phyloP scores from a whole-genome alignment of 306 rosid species.

The Castanea sativa region DNA sequence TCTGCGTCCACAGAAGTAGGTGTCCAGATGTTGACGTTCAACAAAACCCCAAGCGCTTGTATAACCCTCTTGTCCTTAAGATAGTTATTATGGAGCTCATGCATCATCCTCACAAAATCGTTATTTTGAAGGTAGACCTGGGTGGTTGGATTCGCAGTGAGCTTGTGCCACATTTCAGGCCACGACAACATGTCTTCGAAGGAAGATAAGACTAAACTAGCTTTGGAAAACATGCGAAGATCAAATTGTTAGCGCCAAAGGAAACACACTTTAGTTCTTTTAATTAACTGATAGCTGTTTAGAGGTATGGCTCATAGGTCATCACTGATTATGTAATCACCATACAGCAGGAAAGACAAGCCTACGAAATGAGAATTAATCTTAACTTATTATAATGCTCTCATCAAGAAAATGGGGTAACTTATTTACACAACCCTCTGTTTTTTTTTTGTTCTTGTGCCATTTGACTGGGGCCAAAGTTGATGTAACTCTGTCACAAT shows the following conservation, averaged over 20 bases:
- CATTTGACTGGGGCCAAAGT: conserved; percentile 4
- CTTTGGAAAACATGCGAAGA: neutral
- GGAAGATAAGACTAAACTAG: neutral
- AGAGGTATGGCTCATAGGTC: neutral
- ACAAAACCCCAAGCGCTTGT: conserved; percentile 79
- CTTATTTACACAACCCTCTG: too few species aligned
- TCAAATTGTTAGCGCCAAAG: neutral
- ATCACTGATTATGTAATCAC: neutral
- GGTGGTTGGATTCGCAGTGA: too few species aligned
- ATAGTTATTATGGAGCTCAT: too few species aligned
- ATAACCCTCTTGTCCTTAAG: too few species aligned
- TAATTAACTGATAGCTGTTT: neutral
- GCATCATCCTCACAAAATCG: too few species aligned
- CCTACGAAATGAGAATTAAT: neutral
- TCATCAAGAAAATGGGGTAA: neutral
- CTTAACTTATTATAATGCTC: neutral
- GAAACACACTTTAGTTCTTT: neutral
- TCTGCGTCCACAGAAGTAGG: conserved; percentile 42
- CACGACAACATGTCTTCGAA: too few species aligned
- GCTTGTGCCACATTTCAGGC: too few species aligned
- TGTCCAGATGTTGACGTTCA: neutral
- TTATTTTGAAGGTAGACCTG: too few species aligned
- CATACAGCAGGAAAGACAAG: too few species aligned
- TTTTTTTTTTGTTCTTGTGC: neutral
- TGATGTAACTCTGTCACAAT: neutral